Conservation (phyloP, 495 filamentous ascomycete species). For the Aspergillus bridgeri region DNA sequence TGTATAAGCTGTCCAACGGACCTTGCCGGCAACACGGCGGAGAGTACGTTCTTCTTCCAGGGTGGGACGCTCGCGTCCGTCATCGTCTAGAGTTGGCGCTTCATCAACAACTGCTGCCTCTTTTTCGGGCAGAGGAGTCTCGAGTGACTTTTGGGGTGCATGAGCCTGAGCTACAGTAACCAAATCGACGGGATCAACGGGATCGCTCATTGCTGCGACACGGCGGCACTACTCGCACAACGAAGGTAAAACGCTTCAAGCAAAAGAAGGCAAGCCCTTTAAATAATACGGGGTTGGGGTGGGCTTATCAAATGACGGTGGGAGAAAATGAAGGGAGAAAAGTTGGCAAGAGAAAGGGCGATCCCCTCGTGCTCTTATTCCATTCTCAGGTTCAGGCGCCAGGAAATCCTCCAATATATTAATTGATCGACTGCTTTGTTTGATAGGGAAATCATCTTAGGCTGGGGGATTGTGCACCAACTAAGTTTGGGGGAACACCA, state of each 20-base stretch:
- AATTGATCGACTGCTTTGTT: neutral
- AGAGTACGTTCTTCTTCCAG: constrained; percentile 57
- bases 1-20: constrained; percentile 63
- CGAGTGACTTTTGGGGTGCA: constrained; percentile 3
- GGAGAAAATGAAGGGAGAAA: neutral
- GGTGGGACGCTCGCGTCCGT: constrained; percentile 42
- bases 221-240: neutral
- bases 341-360: neutral
- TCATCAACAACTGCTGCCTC: neutral
- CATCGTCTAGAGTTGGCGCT: neutral
- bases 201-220: constrained; percentile 10
- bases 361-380: neutral
- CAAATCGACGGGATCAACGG: constrained; percentile 9
- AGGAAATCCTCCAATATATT: neutral
- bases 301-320: neutral
- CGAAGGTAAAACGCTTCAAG: neutral
- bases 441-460: neutral
- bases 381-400: neutral
- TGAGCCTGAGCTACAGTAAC: constrained; percentile 13
- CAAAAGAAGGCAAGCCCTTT: too few species aligned
- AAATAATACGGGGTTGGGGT: neutral
- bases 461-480: neutral
- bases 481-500: neutral
- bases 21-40: constrained; percentile 59
- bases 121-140: constrained; percentile 4